A percentile compares a stretch with the other conserved stretches of the same genome.
phyloP scores from a whole-genome alignment of 768 basidiomycete species.

The Gymnopilus dilepis region DNA sequence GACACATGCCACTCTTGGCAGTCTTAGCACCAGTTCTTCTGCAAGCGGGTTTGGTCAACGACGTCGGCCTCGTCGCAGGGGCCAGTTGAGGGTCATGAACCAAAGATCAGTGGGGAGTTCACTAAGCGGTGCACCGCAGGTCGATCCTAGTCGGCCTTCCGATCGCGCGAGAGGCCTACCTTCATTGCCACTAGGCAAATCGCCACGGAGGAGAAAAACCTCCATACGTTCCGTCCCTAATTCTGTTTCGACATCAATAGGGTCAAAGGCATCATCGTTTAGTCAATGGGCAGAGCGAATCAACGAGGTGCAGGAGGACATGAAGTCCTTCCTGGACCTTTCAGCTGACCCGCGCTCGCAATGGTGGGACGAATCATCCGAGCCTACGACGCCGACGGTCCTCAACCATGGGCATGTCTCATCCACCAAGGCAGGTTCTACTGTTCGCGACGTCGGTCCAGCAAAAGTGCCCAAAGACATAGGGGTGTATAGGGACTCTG shows the following conservation, averaged over 20 bases:
- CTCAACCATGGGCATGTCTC: not conserved
- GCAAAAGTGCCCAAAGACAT: not conserved
- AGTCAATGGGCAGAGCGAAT: conserved; percentile 1
- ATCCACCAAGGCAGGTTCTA: too few species aligned
- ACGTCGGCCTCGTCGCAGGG: not conserved
- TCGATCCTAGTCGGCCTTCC: not conserved
- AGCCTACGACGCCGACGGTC: not conserved
- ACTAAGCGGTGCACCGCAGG: not conserved
- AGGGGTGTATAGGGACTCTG: not conserved
- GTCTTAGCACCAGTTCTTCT: not conserved
- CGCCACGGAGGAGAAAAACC: not conserved
- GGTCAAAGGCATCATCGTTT: not conserved
- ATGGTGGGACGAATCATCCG: not conserved
- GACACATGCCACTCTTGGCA: not conserved
- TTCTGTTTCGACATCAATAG: not conserved
- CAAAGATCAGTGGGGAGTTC: not conserved
- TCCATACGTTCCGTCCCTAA: not conserved
- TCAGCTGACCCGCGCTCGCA: not conserved
- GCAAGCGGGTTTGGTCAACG: not conserved
- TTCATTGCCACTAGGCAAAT: not conserved
- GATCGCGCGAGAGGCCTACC: not conserved
- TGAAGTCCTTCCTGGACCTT: conserved; percentile 5
- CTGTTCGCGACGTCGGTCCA: not conserved
- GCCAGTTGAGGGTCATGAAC: not conserved
- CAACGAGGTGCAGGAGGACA: not conserved